phyloP scores from a whole-genome alignment of 257 asterid species.

The Scutellaria barbata region DNA sequence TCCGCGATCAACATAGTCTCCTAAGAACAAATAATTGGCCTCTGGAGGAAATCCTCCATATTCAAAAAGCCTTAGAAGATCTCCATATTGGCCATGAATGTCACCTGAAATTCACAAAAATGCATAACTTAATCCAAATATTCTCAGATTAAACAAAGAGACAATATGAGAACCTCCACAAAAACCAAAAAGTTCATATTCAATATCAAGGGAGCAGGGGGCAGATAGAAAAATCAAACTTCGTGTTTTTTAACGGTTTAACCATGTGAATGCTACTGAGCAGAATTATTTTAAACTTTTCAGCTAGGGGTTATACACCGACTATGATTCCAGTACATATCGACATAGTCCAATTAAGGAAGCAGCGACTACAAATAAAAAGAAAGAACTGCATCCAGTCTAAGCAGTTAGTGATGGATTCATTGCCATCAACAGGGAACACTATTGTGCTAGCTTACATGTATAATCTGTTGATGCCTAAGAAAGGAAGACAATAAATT shows the following conservation, averaged over 20 bases:
- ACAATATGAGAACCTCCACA: background rate
- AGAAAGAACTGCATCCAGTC: background rate
- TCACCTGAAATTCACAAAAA: conserved; percentile 46
- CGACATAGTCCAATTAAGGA: conserved; percentile 1
- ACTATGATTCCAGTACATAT: background rate
- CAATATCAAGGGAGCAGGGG: background rate
- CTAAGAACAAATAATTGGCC: conserved; percentile 66
- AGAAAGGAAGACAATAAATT: background rate
- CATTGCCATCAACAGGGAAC: background rate
- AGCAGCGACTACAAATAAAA: background rate
- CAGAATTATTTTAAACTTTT: background rate
- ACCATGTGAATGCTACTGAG: conserved; percentile 10
- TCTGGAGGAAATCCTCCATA: conserved; percentile 71
- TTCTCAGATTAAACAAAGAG: background rate
- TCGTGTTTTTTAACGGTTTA: conserved; percentile 6
- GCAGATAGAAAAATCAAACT: background rate
- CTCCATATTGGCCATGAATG: conserved; percentile 67
- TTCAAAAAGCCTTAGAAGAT: conserved; percentile 64
- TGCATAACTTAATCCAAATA: background rate
- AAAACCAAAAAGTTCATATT: conserved; percentile 2
- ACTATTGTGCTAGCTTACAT: background rate
- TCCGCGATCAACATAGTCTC: conserved; percentile 70
- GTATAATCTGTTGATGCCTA: background rate
- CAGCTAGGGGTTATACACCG: background rate
- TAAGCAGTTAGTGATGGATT: background rate